phyloP scores from a whole-genome alignment of 176 grass and related monocot genomes.

The Metroxylon sagu region DNA sequence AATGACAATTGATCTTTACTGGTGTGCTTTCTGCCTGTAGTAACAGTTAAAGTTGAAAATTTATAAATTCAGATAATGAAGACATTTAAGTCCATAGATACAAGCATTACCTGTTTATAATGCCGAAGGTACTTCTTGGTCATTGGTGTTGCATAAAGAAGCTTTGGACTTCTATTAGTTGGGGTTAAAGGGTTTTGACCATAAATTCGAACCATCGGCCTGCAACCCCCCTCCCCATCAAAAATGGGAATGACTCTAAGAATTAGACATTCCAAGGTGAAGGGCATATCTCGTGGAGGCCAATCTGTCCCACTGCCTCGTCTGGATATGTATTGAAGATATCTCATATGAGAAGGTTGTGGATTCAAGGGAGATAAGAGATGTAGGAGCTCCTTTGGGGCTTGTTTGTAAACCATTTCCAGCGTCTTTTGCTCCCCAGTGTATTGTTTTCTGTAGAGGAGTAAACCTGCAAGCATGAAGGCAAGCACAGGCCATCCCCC shows the following conservation, averaged over 20 bases:
- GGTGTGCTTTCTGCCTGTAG: slow-evolving; percentile 16
- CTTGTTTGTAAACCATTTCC: slow-evolving; percentile 32
- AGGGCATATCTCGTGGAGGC: slow-evolving; percentile 5
- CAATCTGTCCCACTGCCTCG: slow-evolving; percentile 11
- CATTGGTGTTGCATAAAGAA: slow-evolving; percentile 27
- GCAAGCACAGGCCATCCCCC: slow-evolving; percentile 30
- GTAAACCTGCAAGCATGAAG: slow-evolving; percentile 37
- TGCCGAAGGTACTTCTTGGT: slow-evolving; percentile 33
- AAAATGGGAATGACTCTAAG: slow-evolving; percentile 46
- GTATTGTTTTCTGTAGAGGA: slow-evolving; percentile 28
- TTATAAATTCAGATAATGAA: background rate
- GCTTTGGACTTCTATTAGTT: background rate
- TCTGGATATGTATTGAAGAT: slow-evolving; percentile 39
- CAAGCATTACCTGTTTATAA: slow-evolving; percentile 39
- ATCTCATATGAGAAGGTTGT: slow-evolving; percentile 45
- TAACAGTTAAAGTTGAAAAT: slow-evolving; percentile 6
- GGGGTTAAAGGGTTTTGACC: slow-evolving; percentile 13
- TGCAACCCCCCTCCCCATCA: slow-evolving; percentile 37
- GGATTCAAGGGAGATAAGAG: slow-evolving; percentile 21
- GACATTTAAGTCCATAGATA: background rate
- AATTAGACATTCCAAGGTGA: slow-evolving; percentile 42
- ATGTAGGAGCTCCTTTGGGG: slow-evolving; percentile 25
- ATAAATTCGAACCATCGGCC: slow-evolving; percentile 28
- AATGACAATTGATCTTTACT: slow-evolving; percentile 27
- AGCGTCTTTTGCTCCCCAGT: slow-evolving; percentile 26